These are phyloP conservation scores for Fusarium nurragi DNA, from an alignment of 2,329 filamentous ascomycete species.

Conservation along the genomic window DNA sequence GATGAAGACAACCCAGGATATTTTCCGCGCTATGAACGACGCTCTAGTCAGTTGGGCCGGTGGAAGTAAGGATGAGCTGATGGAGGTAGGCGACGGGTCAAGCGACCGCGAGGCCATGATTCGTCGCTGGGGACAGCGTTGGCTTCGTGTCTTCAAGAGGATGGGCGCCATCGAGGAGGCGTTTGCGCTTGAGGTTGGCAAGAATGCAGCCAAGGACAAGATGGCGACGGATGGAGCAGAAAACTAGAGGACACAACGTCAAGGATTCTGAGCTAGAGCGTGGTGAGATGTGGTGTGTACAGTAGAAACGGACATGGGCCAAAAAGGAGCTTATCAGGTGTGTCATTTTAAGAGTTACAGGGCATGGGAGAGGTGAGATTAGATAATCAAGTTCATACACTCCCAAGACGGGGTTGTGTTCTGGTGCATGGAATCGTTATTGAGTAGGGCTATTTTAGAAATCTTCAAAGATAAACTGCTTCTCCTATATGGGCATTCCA, in stretches of 20 bases:
- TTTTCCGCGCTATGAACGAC: slow-evolving; percentile 86
- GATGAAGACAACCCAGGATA: slow-evolving; percentile 75
- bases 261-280: slow-evolving; percentile 18
- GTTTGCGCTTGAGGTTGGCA: slow-evolving; percentile 54
- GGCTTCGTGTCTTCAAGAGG: slow-evolving; percentile 85
- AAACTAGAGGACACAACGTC: slow-evolving; percentile 31
- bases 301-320: slow-evolving; percentile 17
- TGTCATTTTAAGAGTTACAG: background rate
- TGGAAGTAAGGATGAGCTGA: slow-evolving; percentile 77
- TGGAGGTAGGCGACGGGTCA: slow-evolving; percentile 72
- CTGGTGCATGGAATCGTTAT: background rate
- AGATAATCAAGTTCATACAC: background rate
- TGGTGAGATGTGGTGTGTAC: slow-evolving; percentile 5
- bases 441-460: background rate
- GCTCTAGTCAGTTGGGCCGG: slow-evolving; percentile 76
- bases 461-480: background rate
- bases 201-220: slow-evolving; percentile 38
- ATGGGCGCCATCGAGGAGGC: slow-evolving; percentile 88
- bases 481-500: no score
- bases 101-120: slow-evolving; percentile 71
- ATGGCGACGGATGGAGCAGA: slow-evolving; percentile 32
- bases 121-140: slow-evolving; percentile 82
- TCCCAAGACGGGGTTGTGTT: background rate
- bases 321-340: slow-evolving; percentile 17
- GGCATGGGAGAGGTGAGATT: background rate